Evolutionary conservation across 768 basidiomycete genomes (phyloP).

Genomic region (Fistulinella prunicolor): DNA sequence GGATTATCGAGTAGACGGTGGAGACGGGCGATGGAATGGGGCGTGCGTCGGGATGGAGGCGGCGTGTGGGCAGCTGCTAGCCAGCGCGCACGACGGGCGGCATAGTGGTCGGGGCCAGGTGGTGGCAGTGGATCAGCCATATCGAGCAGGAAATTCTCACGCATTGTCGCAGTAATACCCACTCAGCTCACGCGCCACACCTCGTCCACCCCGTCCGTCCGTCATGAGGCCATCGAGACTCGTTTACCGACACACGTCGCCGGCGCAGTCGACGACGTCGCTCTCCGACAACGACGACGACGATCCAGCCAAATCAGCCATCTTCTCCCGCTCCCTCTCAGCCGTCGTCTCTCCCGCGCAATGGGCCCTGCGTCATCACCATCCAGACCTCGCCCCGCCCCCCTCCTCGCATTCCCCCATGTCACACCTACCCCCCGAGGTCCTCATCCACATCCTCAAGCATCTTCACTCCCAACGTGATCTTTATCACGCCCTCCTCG

Average conservation of each 20-base stretch:
- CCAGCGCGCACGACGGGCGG: conserved; percentile 64
- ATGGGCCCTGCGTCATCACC: conserved; percentile 44
- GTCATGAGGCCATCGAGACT: conserved; percentile 32
- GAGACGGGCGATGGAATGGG: conserved; percentile 45
- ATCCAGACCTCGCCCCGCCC: conserved; percentile 29
- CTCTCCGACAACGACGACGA: conserved; percentile 73
- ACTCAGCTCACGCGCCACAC: not conserved
- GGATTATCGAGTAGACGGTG: conserved; percentile 48
- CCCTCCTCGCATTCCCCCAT: conserved; percentile 50
- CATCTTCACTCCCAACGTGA: conserved; percentile 74
- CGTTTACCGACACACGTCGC: conserved; percentile 42
- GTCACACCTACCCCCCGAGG: conserved; percentile 78
- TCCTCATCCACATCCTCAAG: conserved; percentile 89
- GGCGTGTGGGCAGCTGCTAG: conserved; percentile 30
- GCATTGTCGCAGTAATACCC: not conserved
- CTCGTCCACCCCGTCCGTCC: not conserved
- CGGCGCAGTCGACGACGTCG: conserved; percentile 72
- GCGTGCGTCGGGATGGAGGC: conserved; percentile 27
- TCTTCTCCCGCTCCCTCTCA: conserved; percentile 35
- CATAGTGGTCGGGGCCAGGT: conserved; percentile 63
- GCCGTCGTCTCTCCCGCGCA: conserved; percentile 61
- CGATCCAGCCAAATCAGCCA: conserved; percentile 51
- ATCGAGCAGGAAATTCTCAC: conserved; percentile 22
- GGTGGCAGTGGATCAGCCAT: conserved; percentile 44
- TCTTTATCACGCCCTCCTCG: conserved; percentile 71